These are phyloP conservation scores for Amphirosellinia nigrospora DNA, from an alignment of 495 filamentous ascomycete genomes.

Conservation along the genomic window DNA sequence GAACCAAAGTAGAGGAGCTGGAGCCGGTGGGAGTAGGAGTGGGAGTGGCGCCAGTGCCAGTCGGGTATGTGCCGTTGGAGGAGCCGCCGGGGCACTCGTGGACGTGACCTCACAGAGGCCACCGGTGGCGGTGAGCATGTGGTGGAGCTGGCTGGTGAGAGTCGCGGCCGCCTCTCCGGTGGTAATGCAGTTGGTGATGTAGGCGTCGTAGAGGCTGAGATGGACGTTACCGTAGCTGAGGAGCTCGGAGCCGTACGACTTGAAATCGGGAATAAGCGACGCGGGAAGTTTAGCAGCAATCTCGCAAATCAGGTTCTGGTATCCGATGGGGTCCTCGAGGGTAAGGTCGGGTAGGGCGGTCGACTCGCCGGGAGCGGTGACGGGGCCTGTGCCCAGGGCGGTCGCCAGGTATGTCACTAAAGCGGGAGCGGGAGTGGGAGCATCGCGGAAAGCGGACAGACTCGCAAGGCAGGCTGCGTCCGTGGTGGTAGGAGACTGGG, in stretches of 20 bases:
- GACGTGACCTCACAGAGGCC: not conserved
- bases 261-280: constrained; percentile 2
- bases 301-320: not conserved
- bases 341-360: constrained; percentile 10
- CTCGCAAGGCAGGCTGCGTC: not conserved
- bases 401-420: not conserved
- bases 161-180: constrained; percentile 4
- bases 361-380: not conserved
- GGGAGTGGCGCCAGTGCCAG: not conserved
- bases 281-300: not conserved
- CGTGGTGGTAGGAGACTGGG: not conserved
- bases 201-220: constrained; percentile 5
- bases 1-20: not conserved
- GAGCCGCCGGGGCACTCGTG: not conserved
- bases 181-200: constrained; percentile 19
- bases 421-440: not conserved
- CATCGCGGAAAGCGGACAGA: not conserved
- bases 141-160: not conserved
- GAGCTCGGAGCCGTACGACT: not conserved
- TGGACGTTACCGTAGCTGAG: constrained; percentile 17
- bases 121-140: not conserved
- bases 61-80: constrained; percentile 8
- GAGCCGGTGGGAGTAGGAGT: not conserved
- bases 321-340: constrained; percentile 9
- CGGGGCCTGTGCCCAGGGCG: not conserved